Base-by-base conservation (phyloP, 176 grass and related monocot species). In the Hyparrhenia diplandra region DNA sequence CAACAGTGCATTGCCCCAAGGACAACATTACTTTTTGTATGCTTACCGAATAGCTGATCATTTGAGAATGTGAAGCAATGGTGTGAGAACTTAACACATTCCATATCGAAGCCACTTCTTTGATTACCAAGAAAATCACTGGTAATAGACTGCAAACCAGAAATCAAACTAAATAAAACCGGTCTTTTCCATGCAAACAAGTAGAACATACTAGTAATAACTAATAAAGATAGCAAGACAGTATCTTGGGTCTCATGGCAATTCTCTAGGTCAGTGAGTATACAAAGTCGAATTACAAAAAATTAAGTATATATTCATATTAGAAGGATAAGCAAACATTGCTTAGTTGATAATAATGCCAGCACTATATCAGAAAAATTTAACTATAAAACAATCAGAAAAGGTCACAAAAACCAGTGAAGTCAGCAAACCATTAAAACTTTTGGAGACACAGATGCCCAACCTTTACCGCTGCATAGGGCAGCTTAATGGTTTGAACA, bases 41-140 rank as follows among this genome's bases (percentile, higher is more conserved):
- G 74, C 67, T 66, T 67, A 67, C 59, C 14, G 10, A 45, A 73
- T 63, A 78, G 66, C 45, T 51, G 30, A 24, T 66, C 39, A 69
- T 63, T 52, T 61, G 64, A 52, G 31, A 68, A 61, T 13, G 54
- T 70, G 13, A 45, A 39, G 24, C 32, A 20, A 61, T 58, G 21
- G 28, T 69, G 61, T 84, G 28, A 75, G 69, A 74, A 28, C 28
- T n/a, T 41, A 67, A 67, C 49, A 41, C 70, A 18, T 70, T 88
- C 17, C 16, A 68, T n/a, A 30, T 31, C 49, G 13, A 21, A 66
- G 14, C 27, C 20, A 40, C 40, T 62, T 46, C 13, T 10, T 47
- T 23, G 6, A 36, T 67, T 51, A 75, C 4, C 7, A 61, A 74
- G 74, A 45, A 12, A 84, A 83, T 46, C 45, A 27, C 5, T 27